phyloP scores from a whole-genome alignment of 192 early-diverging fungal genomes.

The Backusella westeae region DNA sequence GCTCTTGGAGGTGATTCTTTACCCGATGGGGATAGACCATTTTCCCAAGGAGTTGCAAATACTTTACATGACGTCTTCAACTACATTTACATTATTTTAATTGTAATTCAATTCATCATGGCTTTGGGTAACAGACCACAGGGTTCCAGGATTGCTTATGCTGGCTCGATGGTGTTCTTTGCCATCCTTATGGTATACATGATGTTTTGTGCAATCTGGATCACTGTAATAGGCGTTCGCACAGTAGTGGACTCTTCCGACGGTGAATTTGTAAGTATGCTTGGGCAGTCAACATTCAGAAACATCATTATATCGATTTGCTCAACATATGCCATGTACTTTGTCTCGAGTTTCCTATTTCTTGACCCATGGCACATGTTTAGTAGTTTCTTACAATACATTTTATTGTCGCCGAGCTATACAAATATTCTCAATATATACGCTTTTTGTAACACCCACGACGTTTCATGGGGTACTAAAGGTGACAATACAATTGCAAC shows the following conservation, averaged over 20 bases:
- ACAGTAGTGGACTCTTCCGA: slow-evolving; percentile 47
- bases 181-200: slow-evolving; percentile 86
- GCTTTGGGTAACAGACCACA: slow-evolving; percentile 95
- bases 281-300: slow-evolving; percentile 67
- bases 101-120: slow-evolving; percentile 79
- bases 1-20: slow-evolving; percentile 28
- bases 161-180: slow-evolving; percentile 75
- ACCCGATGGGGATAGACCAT: slow-evolving; percentile 18
- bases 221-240: slow-evolving; percentile 59
- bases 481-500: slow-evolving; percentile 71
- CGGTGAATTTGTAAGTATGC: slow-evolving; percentile 55
- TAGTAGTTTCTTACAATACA: slow-evolving; percentile 68
- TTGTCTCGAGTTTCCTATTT: slow-evolving; percentile 62
- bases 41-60: slow-evolving; percentile 38
- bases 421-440: slow-evolving; percentile 74
- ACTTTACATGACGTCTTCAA: slow-evolving; percentile 42
- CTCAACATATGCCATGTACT: slow-evolving; percentile 68
- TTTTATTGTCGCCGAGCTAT: slow-evolving; percentile 73
- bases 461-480: slow-evolving; percentile 88
- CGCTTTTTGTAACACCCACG: slow-evolving; percentile 54
- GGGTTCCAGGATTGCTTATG: slow-evolving; percentile 75
- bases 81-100: slow-evolving; percentile 57
- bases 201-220: slow-evolving; percentile 72
- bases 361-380: slow-evolving; percentile 81
- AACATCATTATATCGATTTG: slow-evolving; percentile 62